phyloP scores from a whole-genome alignment of 1,284 basidiomycete species.

The Flammula alnicola region DNA sequence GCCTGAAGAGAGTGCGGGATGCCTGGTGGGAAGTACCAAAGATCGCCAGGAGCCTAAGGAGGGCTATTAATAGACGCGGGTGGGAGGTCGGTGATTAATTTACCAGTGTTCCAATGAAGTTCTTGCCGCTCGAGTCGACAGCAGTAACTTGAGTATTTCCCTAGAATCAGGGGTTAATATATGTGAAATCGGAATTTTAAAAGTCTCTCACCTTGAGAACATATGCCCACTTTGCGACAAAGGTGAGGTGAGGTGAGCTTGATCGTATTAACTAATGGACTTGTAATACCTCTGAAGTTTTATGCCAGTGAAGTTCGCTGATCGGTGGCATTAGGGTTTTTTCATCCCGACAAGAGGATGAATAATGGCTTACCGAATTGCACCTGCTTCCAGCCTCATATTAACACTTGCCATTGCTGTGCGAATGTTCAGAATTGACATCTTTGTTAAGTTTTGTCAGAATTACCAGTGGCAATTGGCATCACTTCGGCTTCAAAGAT shows the following conservation, averaged over 20 bases:
- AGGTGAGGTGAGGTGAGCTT: slow-evolving; percentile 12
- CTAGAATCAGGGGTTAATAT: slow-evolving; percentile 33
- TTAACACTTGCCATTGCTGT: slow-evolving; percentile 68
- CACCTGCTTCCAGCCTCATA: slow-evolving; percentile 70
- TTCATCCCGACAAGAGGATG: background rate
- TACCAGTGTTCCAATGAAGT: slow-evolving; percentile 64
- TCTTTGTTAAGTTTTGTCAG: background rate
- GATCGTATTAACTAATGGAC: background rate
- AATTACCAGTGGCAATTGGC: slow-evolving; percentile 61
- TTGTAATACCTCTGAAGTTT: slow-evolving; percentile 57
- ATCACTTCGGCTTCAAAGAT: slow-evolving; percentile 51
- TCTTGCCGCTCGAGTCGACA: slow-evolving; percentile 64
- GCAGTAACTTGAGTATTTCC: slow-evolving; percentile 66
- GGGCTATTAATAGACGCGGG: background rate
- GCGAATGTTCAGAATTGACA: slow-evolving; percentile 1
- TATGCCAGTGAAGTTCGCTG: slow-evolving; percentile 80
- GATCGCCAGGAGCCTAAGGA: slow-evolving; percentile 44
- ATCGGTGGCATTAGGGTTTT: slow-evolving; percentile 2
- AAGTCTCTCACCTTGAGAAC: slow-evolving; percentile 52
- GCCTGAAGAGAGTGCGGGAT: slow-evolving; percentile 71
- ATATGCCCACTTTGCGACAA: slow-evolving; percentile 61
- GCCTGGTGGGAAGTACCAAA: slow-evolving; percentile 75
- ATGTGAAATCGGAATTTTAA: background rate
- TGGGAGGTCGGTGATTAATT: slow-evolving; percentile 19
- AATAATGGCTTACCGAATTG: slow-evolving; percentile 51